Base-by-base conservation (phyloP, 441 rosid species). In the Rhodomyrtus psidioides region DNA sequence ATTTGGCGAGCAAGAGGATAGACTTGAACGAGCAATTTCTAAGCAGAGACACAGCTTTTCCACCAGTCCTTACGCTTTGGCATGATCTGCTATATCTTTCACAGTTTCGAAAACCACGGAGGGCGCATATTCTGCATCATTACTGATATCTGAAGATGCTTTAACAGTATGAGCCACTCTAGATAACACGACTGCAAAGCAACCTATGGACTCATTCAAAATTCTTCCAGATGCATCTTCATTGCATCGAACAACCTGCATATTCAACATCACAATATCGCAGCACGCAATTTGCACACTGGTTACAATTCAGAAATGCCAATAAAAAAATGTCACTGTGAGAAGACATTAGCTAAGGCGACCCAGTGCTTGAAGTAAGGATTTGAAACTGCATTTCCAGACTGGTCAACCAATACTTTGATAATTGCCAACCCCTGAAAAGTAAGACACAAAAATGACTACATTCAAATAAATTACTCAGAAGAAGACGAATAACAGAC, bases 351-450 rank as follows among this genome's bases (percentile, higher is more conserved):
- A 87, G 92, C 93, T 88, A 95, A 42, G 86, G 92, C 93, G 92
- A 97, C 95, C 99, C 99, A 96, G 88, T 96, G 96, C 79, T 91
- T 94, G 91, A 94, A 93, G 89, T 89, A 93, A 85, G 98, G 93
- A 87, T 88, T 91, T 86, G 88, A 82, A 86, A 92, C 81, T 62
- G 83, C 90, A 76, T 85, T 89, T 87, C 91, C 96, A 88, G 87
- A 88, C 82, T 88, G 87, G 85, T 93, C 98, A 83, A 94, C 89
- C 90, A 94, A 87, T 60, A 88, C 88, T 91, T 92, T 95, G 27
- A 91, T 85, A 74, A 95, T 90, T 82, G 94, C 89, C 90, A 97
- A 94, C 89, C 97, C 93, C 99, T 97, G 97, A 84, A 85, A 83
- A 83, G 60, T 83, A 24, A 87, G 76, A 84, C 82, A 58, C 23